Evolutionary conservation across 495 filamentous ascomycete genomes (phyloP), one percentile per base, ranked within the genome.

Genomic region (Cercophora sp.): DNA sequence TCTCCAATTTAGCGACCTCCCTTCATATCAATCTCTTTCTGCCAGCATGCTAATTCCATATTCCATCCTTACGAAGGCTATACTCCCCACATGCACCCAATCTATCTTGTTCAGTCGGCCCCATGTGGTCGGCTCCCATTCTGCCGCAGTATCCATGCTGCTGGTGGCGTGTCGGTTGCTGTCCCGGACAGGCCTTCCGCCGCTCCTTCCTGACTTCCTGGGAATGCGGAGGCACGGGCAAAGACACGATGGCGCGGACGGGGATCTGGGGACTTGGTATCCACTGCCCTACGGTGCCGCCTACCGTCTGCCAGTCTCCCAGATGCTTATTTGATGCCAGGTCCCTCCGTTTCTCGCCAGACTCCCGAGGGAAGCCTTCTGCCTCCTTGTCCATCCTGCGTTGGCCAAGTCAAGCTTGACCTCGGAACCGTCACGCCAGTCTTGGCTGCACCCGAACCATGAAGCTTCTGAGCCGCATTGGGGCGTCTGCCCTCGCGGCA

Each of bases 61-160:
- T 63, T 51, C 43, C 25, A 37, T 34, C 35, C n/a, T 44, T 29
- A 31, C 55, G 36, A 55, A 63, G 58, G 52, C 64, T 61, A 62
- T 62, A 62, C 49, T 60, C 52, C 22, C 44, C 43, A 42, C 55
- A 58, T 63, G 59, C 62, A 60, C 29, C 26, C 59, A 65, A 65
- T 67, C 48, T 63, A 65, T 63, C 44, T 34, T 18, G 39, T 16
- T 55, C 51, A 51, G 51, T 43, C 44, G 29, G 19, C 42, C 46
- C 51, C 61, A 57, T 31, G 42, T 52, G 9, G 39, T 48, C 52
- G 51, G 43, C 54, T 52, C 43, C 48, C 47, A 59, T 62, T 59
- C 60, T 57, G 44, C 63, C 63, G 59, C 45, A 20, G 56, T 41
- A 53, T 52, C 65, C 63, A 59, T 62, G 58, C 63, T 57, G 59